Evolutionary conservation across 768 basidiomycete species (phyloP), one percentile per base, ranked within the genome.

Genomic region (Boletus rubescentipes): DNA sequence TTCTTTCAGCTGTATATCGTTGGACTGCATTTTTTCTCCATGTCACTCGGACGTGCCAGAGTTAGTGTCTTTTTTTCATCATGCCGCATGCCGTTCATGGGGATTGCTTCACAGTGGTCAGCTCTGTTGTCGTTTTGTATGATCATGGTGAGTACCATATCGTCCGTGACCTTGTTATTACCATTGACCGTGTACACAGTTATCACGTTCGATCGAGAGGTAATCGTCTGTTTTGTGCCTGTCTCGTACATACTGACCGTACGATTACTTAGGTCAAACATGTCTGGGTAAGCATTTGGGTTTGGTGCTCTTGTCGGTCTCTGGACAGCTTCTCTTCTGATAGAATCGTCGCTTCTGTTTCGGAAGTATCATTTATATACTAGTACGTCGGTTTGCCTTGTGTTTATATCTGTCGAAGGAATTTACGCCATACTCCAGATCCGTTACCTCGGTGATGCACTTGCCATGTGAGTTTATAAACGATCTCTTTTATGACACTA

Each of bases 391-490:
- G 26, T n/a, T 23, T 6, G 9, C 14, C 6, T 45, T 39, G n/a
- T 18, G 11, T 18, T 31, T 20, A 2, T 18, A 29, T 21, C 3
- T 3, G 20, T 30, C 1, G 20, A 31, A 10, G 14, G 9, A 31
- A 30, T 39, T 12, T 3, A 30, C 15, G 6, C 9, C 20, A 18
- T 23, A 4, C 14, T 14, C n/a, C 26, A 67, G 64, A 64, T 65
- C n/a, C 65, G 65, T 9, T 65, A 64, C 15, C 47, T 66, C 2
- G 64, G 64, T n/a, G 50, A 66, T 32, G 50, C 32, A 3, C 21
- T 67, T 26, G 51, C 46, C 20, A 59, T 61, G 64, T 65, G 29
- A 56, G 65, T 46, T 15, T 18, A 20, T 29, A 9, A 21, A 12
- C 7, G 5, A 26, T 34, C 10, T 15, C 6, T 49, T 29, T 40